Conservation (phyloP, 192 early-diverging fungal species). For the Gonapodya sp. region DNA sequence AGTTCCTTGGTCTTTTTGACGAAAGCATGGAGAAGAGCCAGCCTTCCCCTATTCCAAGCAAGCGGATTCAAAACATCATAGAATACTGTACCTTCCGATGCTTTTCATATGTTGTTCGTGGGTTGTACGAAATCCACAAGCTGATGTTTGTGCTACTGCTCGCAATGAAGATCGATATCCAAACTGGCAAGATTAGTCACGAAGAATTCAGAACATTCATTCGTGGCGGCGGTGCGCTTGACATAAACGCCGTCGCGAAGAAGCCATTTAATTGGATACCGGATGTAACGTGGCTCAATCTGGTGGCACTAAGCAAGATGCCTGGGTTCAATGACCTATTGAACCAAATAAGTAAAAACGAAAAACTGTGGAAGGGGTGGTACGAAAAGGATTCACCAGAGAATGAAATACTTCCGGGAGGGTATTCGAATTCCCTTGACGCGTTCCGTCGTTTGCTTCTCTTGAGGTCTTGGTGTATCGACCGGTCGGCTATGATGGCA, state of each 20-base stretch:
- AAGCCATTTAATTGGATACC: conserved; percentile 63
- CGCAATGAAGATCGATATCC: conserved; percentile 54
- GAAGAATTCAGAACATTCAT: conserved; percentile 58
- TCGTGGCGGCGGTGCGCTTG: conserved; percentile 53
- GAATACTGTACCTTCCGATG: conserved; percentile 54
- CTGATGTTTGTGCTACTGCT: conserved; percentile 48
- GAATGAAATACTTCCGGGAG: conserved; percentile 48
- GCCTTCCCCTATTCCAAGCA: conserved; percentile 53
- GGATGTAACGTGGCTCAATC: conserved; percentile 57
- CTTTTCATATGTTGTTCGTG: conserved; percentile 46
- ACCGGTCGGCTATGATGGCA: conserved; percentile 54
- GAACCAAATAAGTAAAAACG: conserved; percentile 57
- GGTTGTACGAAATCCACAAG: conserved; percentile 57
- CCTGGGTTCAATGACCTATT: conserved; percentile 51
- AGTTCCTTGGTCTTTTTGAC: conserved; percentile 57
- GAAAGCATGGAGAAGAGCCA: conserved; percentile 54
- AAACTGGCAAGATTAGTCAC: conserved; percentile 33
- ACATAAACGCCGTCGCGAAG: conserved; percentile 54
- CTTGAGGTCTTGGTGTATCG: conserved; percentile 49
- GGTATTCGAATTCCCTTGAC: conserved; percentile 49
- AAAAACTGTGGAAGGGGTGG: conserved; percentile 54
- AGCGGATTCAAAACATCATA: conserved; percentile 58
- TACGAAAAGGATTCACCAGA: conserved; percentile 57
- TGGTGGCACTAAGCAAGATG: conserved; percentile 53
- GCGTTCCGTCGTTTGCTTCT: conserved; percentile 48